A percentile compares a stretch with the other conserved stretches of the same genome.
Conservation (phyloP, 306 rosid genomes). For the Trifolium fragiferum region DNA sequence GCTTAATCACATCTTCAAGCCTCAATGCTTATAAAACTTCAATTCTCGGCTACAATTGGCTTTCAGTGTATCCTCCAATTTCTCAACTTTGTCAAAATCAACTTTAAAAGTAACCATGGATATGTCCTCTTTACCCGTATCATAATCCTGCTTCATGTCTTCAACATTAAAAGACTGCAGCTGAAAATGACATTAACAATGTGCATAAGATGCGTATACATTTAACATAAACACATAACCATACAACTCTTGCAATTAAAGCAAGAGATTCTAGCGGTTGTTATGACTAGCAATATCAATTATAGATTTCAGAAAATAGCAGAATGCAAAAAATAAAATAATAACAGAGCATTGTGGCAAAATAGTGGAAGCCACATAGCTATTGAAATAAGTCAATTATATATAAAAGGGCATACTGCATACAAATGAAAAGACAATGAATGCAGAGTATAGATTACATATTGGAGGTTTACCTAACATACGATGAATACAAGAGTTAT, state of each 20-base stretch:
- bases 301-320: not conserved
- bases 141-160: conserved; percentile 83
- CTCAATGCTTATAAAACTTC: conserved; percentile 63
- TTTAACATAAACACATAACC: not conserved
- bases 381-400: not conserved
- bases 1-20: conserved; percentile 32
- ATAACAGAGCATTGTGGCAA: not conserved
- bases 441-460: not conserved
- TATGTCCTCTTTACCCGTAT: conserved; percentile 80
- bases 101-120: conserved; percentile 81
- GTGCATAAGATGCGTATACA: not conserved
- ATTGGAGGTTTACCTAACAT: not conserved
- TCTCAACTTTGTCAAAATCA: conserved; percentile 79
- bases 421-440: not conserved
- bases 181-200: conserved; percentile 49
- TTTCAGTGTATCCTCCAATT: conserved; percentile 86
- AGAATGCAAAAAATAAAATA: not conserved
- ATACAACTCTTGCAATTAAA: not conserved
- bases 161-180: conserved; percentile 73
- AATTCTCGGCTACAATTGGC: conserved; percentile 76
- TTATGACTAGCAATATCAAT: not conserved
- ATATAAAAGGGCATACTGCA: not conserved
- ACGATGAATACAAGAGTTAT: not conserved
- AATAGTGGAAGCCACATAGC: not conserved
- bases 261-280: not conserved